Percentiles rank a stretch among this genome's conserved stretches.
Evolutionary conservation across 208 protist genomes (phyloP).

Genomic region (Porcisia hertigi): DNA sequence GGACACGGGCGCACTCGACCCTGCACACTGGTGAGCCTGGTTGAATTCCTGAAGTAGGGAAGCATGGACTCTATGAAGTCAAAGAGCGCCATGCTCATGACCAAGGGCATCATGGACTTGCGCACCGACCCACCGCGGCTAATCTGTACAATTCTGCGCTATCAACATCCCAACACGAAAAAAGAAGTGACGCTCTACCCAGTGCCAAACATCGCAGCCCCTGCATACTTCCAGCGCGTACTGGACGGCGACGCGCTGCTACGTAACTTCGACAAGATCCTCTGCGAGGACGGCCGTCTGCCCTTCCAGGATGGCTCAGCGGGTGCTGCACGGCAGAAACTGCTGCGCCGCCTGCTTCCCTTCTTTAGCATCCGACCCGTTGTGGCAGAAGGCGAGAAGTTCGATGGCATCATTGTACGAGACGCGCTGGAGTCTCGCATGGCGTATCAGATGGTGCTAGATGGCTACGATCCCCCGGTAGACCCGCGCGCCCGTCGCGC

Average conservation of each 20-base stretch:
- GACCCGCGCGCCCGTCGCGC: constrained; percentile 80
- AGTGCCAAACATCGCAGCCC: constrained; percentile 70
- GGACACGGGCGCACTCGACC: background rate
- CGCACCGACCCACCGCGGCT: constrained; percentile 70
- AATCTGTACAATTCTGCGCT: constrained; percentile 67
- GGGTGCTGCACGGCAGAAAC: constrained; percentile 36
- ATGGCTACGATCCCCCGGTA: constrained; percentile 69
- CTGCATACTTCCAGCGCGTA: constrained; percentile 65
- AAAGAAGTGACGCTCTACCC: constrained; percentile 85
- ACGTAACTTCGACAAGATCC: constrained; percentile 60
- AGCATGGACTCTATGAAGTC: constrained; percentile 59
- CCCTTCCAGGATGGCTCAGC: constrained; percentile 61
- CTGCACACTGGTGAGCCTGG: background rate
- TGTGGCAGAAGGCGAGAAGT: constrained; percentile 55
- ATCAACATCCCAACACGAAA: constrained; percentile 61
- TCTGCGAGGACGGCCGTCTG: constrained; percentile 85
- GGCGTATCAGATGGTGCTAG: constrained; percentile 84
- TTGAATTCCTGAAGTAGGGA: background rate
- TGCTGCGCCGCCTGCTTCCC: constrained; percentile 57
- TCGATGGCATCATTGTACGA: constrained; percentile 73
- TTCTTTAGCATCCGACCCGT: constrained; percentile 74
- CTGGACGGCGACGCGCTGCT: constrained; percentile 42
- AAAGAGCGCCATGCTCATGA: constrained; percentile 79
- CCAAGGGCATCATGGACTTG: constrained; percentile 84
- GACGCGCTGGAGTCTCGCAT: constrained; percentile 83